Conservation (phyloP, 2,329 filamentous ascomycete species). For the Ophiobolus disseminans region DNA sequence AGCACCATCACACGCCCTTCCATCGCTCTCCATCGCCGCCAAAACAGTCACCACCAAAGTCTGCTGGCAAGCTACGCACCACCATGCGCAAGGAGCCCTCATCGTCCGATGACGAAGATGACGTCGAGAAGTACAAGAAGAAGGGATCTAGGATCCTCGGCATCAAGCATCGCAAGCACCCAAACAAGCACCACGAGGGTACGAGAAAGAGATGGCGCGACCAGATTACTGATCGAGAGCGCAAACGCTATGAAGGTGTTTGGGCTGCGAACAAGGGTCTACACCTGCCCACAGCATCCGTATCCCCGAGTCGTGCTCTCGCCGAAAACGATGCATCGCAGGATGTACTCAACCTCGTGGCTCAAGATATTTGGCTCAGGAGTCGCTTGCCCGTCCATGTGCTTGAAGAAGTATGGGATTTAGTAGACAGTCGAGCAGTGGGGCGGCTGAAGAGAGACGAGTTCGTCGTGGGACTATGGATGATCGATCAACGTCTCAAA, state of each 20-base stretch:
- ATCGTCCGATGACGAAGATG: slow-evolving; percentile 59
- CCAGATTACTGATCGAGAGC: slow-evolving; percentile 72
- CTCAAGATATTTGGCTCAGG: slow-evolving; percentile 76
- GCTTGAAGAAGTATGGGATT: slow-evolving; percentile 77
- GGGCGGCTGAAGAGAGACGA: slow-evolving; percentile 70
- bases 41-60: slow-evolving; percentile 43
- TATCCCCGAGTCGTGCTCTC: neutral
- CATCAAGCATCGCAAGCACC: slow-evolving; percentile 60
- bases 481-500: slow-evolving; percentile 80
- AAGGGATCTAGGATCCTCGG: slow-evolving; percentile 65
- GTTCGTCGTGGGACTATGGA: slow-evolving; percentile 84
- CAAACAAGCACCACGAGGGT: slow-evolving; percentile 76
- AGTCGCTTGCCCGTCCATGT: slow-evolving; percentile 72
- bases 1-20: slow-evolving; percentile 45
- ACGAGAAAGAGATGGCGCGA: slow-evolving; percentile 79
- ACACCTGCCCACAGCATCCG: slow-evolving; percentile 28
- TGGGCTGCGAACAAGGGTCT: slow-evolving; percentile 82
- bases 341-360: slow-evolving; percentile 71
- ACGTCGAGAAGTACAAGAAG: slow-evolving; percentile 60
- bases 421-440: slow-evolving; percentile 66
- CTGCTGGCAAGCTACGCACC: slow-evolving; percentile 65
- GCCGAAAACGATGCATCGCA: slow-evolving; percentile 48
- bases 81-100: slow-evolving; percentile 66
- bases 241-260: slow-evolving; percentile 82
- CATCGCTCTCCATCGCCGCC: slow-evolving; percentile 49